Evolutionary conservation across 371 early-diverging fungal genomes (phyloP), one percentile per base, ranked within the genome.

Genomic region (Rhizopus microsporus): DNA sequence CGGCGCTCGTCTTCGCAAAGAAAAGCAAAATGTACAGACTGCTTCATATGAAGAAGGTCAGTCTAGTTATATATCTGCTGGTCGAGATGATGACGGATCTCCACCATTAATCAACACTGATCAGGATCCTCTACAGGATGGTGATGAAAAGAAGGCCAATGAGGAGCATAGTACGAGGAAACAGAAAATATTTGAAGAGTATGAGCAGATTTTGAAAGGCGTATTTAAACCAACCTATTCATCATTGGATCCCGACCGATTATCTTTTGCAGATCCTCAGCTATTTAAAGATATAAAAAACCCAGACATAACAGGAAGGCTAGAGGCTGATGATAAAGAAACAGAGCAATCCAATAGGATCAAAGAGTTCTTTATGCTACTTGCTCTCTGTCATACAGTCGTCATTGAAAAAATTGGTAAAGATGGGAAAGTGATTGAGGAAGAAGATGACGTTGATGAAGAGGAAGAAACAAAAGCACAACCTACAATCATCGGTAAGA

Each of bases 311-410:
- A 8, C 33, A 37, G 12, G 16, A 10, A 15, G 9, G 17, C 7
- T 48, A 8, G 32, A n/a, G 3, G 40, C 23, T 23, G 23, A 23
- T 23, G 49, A 40, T 2, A 29, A 30, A 3, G 15, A 50, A 1
- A 3, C 6, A 3, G 31, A 8, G 1, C 35, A 56, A 16, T 51
- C 62, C 0, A 23, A 5, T 9, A 31, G 2, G 4, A 56, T 54
- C 39, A 56, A 82, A 31, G 88, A 93, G 51, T 97, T 97, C 54
- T 90, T 96, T 59, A 85, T 87, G 7, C 75, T 92, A 13, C 72
- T 98, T 15, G 88, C 97, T 3, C 76, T 96, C 0, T 98, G 97
- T 70, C 97, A 98, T 66, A 94, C 97, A 0, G 97, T 96, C 0
- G 74, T 98, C 4, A 85, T 93, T 7, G 97, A 96, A 60, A 74